Evolutionary conservation across 2,329 filamentous ascomycete species (phyloP).

Genomic region (Aspergillus sp.): DNA sequence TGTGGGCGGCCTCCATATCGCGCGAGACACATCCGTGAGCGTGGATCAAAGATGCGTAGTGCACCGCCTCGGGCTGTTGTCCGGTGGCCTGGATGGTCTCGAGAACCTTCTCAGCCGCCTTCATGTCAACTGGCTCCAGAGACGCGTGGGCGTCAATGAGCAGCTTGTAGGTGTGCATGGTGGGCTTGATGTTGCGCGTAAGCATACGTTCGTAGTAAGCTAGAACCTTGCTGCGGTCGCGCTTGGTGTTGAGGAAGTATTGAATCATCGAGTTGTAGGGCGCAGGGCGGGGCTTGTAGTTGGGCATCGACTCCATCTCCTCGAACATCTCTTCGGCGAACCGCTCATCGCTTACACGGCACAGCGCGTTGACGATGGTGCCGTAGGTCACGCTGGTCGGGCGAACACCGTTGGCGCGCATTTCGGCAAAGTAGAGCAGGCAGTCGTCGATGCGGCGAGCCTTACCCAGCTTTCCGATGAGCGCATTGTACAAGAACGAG

Average conservation of each 20-base stretch:
- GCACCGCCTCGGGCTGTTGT: slow-evolving; percentile 81
- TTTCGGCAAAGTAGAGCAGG: slow-evolving; percentile 96
- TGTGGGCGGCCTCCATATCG: slow-evolving; percentile 79
- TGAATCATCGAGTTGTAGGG: slow-evolving; percentile 99
- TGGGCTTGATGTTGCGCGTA: slow-evolving; percentile 80
- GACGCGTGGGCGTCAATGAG: slow-evolving; percentile 94
- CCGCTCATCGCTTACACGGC: slow-evolving; percentile 94
- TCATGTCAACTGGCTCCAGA: slow-evolving; percentile 86
- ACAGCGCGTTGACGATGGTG: slow-evolving; percentile 95
- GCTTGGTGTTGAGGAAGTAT: slow-evolving; percentile 97
- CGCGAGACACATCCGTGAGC: slow-evolving; percentile 92
- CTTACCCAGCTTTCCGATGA: slow-evolving; percentile 98
- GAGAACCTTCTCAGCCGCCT: slow-evolving; percentile 79
- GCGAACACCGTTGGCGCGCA: slow-evolving; percentile 88
- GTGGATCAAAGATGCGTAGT: slow-evolving; percentile 94
- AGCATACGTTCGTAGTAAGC: slow-evolving; percentile 95
- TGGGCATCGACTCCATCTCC: slow-evolving; percentile 98
- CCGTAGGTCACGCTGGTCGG: slow-evolving; percentile 98
- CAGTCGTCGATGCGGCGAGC: slow-evolving; percentile 97
- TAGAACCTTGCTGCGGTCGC: slow-evolving; percentile 89
- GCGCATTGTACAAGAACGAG: slow-evolving; percentile 95
- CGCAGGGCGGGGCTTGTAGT: slow-evolving; percentile 96
- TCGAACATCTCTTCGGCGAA: slow-evolving; percentile 98
- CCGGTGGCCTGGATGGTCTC: slow-evolving; percentile 73
- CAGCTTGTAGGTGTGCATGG: slow-evolving; percentile 95